A percentile compares a stretch with the other conserved stretches of the same genome.
phyloP scores from a whole-genome alignment of 2,329 filamentous ascomycete genomes.

The Arachnopeziza araneosa region DNA sequence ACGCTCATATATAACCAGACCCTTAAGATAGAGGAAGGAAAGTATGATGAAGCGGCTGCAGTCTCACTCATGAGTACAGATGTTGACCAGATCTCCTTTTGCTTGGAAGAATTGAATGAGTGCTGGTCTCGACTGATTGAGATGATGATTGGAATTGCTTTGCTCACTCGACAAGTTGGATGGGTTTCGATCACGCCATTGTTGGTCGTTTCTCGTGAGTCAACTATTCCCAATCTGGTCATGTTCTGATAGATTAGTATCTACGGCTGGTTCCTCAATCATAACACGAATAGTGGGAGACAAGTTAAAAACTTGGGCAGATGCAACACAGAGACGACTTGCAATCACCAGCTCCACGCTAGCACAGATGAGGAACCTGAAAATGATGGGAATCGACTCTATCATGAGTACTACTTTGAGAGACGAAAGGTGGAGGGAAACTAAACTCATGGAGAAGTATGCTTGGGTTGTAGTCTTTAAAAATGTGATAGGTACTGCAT shows the following conservation, averaged over 20 bases:
- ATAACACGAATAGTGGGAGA: slow-evolving; percentile 37
- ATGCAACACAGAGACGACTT: slow-evolving; percentile 37
- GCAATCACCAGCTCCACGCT: slow-evolving; percentile 33
- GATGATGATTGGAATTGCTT: slow-evolving; percentile 33
- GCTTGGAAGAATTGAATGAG: slow-evolving; percentile 37
- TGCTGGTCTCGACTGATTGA: slow-evolving; percentile 38
- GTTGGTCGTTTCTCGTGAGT: slow-evolving; percentile 36
- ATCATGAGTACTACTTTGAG: neutral
- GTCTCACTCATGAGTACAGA: slow-evolving; percentile 36
- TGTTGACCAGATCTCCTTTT: slow-evolving; percentile 29
- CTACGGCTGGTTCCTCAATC: slow-evolving; percentile 35
- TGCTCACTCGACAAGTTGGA: slow-evolving; percentile 36
- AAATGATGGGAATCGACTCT: slow-evolving; percentile 30
- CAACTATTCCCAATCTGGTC: neutral
- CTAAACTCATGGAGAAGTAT: neutral
- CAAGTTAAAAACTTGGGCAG: slow-evolving; percentile 36
- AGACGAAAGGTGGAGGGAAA: neutral
- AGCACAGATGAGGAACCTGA: slow-evolving; percentile 35
- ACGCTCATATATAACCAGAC: slow-evolving; percentile 27
- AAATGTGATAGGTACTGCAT: neutral
- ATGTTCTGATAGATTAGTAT: neutral
- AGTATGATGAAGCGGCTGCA: slow-evolving; percentile 23
- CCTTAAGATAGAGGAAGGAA: slow-evolving; percentile 22
- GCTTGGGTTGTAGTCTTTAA: neutral
- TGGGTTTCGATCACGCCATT: slow-evolving; percentile 38